Evolutionary conservation across 345 rosid genomes (phyloP).

Genomic region (Hibiscus trionum): DNA sequence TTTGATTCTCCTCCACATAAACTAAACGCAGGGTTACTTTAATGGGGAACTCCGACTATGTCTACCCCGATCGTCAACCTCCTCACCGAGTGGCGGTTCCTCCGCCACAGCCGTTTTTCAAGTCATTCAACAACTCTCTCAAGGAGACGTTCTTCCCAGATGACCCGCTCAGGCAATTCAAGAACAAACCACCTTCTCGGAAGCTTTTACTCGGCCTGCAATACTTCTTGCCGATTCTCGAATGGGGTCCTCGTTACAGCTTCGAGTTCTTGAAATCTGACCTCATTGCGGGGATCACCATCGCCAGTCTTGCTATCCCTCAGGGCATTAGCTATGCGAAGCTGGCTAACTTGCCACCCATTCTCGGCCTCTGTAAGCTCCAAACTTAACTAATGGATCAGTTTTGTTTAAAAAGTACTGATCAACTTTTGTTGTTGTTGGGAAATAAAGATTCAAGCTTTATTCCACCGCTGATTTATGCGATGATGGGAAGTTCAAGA

Average conservation of each 20-base stretch:
- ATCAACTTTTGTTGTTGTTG: neutral
- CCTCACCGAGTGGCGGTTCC: conserved; percentile 48
- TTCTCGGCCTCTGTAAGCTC: conserved; percentile 79
- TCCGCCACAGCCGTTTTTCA: conserved; percentile 61
- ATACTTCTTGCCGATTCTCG: conserved; percentile 69
- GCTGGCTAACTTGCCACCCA: conserved; percentile 91
- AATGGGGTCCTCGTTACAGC: conserved; percentile 77
- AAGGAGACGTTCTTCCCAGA: conserved; percentile 88
- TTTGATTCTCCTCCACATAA: neutral
- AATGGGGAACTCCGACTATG: conserved; percentile 34
- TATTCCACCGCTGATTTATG: conserved; percentile 76
- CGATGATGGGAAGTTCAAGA: conserved; percentile 92
- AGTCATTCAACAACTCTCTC: conserved; percentile 54
- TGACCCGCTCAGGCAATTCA: conserved; percentile 76
- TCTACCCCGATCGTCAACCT: conserved; percentile 7
- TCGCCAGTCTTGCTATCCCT: conserved; percentile 92
- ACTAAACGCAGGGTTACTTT: neutral
- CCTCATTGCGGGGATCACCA: conserved; percentile 74
- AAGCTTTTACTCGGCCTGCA: conserved; percentile 40
- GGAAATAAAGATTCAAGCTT: conserved; percentile 75
- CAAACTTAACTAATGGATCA: too few relatives aligned
- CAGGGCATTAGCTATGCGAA: conserved; percentile 96
- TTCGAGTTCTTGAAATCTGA: conserved; percentile 62
- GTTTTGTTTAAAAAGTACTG: neutral
- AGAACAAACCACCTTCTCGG: conserved; percentile 42